phyloP scores from a whole-genome alignment of 2,329 filamentous ascomycete genomes.

The Alternaria hordeiaustralica region DNA sequence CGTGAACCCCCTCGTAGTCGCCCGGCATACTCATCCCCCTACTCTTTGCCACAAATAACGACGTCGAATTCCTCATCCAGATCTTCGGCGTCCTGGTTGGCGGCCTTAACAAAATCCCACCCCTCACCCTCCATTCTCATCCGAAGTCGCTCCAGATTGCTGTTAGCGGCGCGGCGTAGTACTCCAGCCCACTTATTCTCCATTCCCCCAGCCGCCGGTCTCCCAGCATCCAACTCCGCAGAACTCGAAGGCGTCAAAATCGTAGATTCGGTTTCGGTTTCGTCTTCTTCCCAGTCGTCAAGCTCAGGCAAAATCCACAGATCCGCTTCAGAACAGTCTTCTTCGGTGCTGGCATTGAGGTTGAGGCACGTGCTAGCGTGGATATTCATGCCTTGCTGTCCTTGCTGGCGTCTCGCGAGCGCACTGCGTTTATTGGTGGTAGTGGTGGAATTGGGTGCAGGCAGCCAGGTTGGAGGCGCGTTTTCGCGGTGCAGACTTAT shows the following conservation, averaged over 20 bases:
- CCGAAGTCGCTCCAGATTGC: slow-evolving; percentile 39
- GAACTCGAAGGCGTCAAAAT: background rate
- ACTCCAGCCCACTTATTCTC: slow-evolving; percentile 24
- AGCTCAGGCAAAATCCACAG: slow-evolving; percentile 43
- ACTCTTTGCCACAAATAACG: slow-evolving; percentile 19
- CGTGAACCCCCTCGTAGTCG: background rate
- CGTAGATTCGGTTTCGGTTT: background rate
- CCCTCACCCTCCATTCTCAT: slow-evolving; percentile 41
- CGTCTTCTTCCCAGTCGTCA: slow-evolving; percentile 36
- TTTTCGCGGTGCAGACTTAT: slow-evolving; percentile 12
- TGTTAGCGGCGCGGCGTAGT: slow-evolving; percentile 33
- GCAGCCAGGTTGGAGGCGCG: slow-evolving; percentile 22
- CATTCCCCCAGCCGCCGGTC: background rate
- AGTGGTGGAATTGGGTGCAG: slow-evolving; percentile 4
- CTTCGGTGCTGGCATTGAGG: slow-evolving; percentile 14
- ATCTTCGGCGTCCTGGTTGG: slow-evolving; percentile 30
- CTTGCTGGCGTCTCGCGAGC: slow-evolving; percentile 1
- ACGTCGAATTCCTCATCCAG: slow-evolving; percentile 47
- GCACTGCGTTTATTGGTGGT: slow-evolving; percentile 7
- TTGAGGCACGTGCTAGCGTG: slow-evolving; percentile 36
- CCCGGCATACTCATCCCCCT: too few relatives aligned
- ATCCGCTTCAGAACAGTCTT: slow-evolving; percentile 28
- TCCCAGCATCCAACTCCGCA: background rate
- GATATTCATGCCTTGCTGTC: slow-evolving; percentile 7
- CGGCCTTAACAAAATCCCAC: slow-evolving; percentile 39